Conservation (phyloP, 2,329 filamentous ascomycete species). For the Rachicladosporium sp. region DNA sequence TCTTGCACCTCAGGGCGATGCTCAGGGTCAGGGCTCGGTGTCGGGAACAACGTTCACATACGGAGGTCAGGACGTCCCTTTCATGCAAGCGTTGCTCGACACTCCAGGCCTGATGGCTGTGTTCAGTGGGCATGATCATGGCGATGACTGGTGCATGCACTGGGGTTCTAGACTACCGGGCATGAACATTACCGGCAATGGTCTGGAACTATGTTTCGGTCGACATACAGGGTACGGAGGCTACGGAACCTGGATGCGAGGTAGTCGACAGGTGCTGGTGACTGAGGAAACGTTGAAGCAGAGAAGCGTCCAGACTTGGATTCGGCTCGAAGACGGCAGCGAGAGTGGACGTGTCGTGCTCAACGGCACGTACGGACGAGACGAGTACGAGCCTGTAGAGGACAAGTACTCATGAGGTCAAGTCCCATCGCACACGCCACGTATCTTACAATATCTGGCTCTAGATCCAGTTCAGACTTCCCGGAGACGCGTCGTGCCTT, state of each 20-base stretch:
- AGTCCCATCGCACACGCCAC: too few relatives aligned
- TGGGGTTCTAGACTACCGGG: conserved; percentile 8
- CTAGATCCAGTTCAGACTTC: too few relatives aligned
- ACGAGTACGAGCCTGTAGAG: conserved; percentile 7
- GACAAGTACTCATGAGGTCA: neutral
- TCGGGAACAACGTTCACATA: conserved; percentile 26
- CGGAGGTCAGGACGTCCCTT: conserved; percentile 41
- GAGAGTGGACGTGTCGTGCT: conserved; percentile 6
- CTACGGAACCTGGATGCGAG: conserved; percentile 10
- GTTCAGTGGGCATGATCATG: conserved; percentile 55
- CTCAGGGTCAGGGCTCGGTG: conserved; percentile 20
- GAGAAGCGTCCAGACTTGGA: conserved; percentile 7
- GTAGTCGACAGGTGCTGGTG: conserved; percentile 8
- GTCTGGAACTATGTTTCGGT: conserved; percentile 8
- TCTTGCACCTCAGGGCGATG: conserved; percentile 27
- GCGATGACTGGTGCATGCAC: conserved; percentile 5
- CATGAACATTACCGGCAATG: conserved; percentile 8
- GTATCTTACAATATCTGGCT: too few relatives aligned
- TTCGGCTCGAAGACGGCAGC: conserved; percentile 8
- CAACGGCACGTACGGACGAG: conserved; percentile 9
- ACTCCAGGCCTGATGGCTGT: conserved; percentile 44
- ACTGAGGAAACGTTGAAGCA: conserved; percentile 1
- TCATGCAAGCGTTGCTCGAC: conserved; percentile 49
- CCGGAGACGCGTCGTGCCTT: too few relatives aligned
- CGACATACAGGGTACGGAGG: conserved; percentile 8